These are phyloP conservation scores for Talaromyces verruculosus DNA, from an alignment of 2,329 filamentous ascomycete species.

Conservation along the genomic window DNA sequence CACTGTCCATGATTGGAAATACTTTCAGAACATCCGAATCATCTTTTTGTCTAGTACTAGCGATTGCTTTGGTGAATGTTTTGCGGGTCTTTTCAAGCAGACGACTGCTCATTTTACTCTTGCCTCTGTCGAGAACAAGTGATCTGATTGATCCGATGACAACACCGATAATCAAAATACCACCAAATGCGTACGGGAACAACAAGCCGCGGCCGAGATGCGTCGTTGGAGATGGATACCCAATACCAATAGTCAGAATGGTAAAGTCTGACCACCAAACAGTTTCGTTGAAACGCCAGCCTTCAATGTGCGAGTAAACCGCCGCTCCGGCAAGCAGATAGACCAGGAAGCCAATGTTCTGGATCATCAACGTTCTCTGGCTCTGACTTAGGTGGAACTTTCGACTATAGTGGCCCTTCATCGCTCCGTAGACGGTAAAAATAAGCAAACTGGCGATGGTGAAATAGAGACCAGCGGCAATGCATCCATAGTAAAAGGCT, in stretches of 20 bases:
- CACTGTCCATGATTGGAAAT: conserved; percentile 15
- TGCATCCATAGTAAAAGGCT: conserved; percentile 61
- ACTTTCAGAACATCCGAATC: conserved; percentile 11
- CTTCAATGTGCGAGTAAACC: conserved; percentile 39
- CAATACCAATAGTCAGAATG: conserved; percentile 38
- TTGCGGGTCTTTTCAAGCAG: conserved; percentile 37
- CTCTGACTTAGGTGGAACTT: conserved; percentile 57
- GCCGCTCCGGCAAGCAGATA: conserved; percentile 43
- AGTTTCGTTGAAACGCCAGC: conserved; percentile 37
- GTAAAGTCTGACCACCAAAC: conserved; percentile 40
- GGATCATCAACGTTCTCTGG: conserved; percentile 55
- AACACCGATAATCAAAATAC: conserved; percentile 37
- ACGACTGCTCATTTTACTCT: conserved; percentile 37
- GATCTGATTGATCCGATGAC: conserved; percentile 39
- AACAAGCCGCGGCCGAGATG: conserved; percentile 36
- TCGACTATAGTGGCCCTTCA: conserved; percentile 54
- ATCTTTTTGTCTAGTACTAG: conserved; percentile 20
- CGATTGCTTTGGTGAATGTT: conserved; percentile 31
- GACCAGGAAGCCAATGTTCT: conserved; percentile 44
- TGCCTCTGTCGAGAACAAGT: conserved; percentile 40
- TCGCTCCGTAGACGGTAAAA: conserved; percentile 57
- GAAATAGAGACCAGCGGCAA: conserved; percentile 58
- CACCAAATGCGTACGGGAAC: conserved; percentile 39
- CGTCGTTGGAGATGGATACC: conserved; percentile 34
- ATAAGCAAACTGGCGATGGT: conserved; percentile 56